Conservation (phyloP, 179 eudicot genomes). For the Spergularia azorica region DNA sequence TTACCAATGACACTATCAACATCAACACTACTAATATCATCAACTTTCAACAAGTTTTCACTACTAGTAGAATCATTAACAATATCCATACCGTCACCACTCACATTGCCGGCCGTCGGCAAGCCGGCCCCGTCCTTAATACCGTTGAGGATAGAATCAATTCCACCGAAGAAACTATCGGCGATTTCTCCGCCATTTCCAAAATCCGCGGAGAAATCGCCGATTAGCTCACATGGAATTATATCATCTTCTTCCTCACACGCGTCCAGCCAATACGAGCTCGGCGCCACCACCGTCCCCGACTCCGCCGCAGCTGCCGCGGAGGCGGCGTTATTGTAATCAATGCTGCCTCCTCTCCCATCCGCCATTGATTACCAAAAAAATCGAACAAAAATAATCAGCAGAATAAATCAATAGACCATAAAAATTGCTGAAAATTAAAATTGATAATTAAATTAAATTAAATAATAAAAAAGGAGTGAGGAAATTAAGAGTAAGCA, state of each 20-base stretch:
- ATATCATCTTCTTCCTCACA: slow-evolving; percentile 76
- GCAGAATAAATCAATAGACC: not conserved
- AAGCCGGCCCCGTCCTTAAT: slow-evolving; percentile 56
- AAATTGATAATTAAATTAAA: too few relatives aligned
- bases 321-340: not conserved
- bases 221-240: slow-evolving; percentile 50
- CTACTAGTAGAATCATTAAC: slow-evolving; percentile 15
- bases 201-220: slow-evolving; percentile 41
- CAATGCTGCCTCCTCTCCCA: not conserved
- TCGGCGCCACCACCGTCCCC: slow-evolving; percentile 18
- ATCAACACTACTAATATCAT: slow-evolving; percentile 19
- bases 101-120: slow-evolving; percentile 13
- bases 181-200: slow-evolving; percentile 23
- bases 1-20: slow-evolving; percentile 18
- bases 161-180: slow-evolving; percentile 62
- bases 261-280: slow-evolving; percentile 87
- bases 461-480: slow-evolving; percentile 31
- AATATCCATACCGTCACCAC: slow-evolving; percentile 4
- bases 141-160: slow-evolving; percentile 66
- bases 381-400: slow-evolving; percentile 19
- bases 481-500: slow-evolving; percentile 33
- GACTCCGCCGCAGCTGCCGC: not conserved
- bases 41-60: slow-evolving; percentile 29
- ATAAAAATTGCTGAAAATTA: slow-evolving; percentile 2
- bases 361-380: slow-evolving; percentile 17